Evolutionary conservation across 768 basidiomycete genomes (phyloP), one percentile per base, ranked within the genome.

Genomic region (Rubroboletus satanas): DNA sequence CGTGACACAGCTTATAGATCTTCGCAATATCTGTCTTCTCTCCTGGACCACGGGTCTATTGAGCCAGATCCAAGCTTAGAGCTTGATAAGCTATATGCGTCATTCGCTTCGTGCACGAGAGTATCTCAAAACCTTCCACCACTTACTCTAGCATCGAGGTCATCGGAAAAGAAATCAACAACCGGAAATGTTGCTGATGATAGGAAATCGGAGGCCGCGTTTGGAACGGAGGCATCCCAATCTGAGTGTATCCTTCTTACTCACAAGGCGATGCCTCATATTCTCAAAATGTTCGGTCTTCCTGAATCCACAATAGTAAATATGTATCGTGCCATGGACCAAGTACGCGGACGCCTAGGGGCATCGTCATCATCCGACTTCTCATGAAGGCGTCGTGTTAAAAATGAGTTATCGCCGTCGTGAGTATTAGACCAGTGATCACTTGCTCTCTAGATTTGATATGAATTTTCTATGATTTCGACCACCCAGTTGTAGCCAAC

Each of bases 311-410:
- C 79, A 29, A 73, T 72, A 28, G 69, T 74, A 33, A 81, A 85
- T 62, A 66, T 90, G 42, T 74, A 80, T 59, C 80, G 87, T 35
- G 89, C 88, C 5, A 66, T 89, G 12, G 82, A 83, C 55, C 88
- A 91, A 66, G 76, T 73, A 46, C 65, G 62, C 35, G 52, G 63
- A 15, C 71, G 79, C 39, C 47, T 74, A 26, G 52, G 49, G 57
- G 28, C 47, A 49, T 58, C 49, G 38, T 47, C 59, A 23, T 56
- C 48, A 46, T 50, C 46, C 17, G 29, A 41, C 26, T 17, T 32
- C 29, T n/a, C 50, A 9, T 38, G 42, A 58, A 54, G 31, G 18
- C 17, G 12, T 43, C 14, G 10, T 45, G 26, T 49, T 44, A 17
- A 35, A 37, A 11, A 52, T 35, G 17, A 51, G 45, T 12, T 10